Conservation (phyloP, 2,329 filamentous ascomycete genomes). For the Sporothrix brunneoviolacea region DNA sequence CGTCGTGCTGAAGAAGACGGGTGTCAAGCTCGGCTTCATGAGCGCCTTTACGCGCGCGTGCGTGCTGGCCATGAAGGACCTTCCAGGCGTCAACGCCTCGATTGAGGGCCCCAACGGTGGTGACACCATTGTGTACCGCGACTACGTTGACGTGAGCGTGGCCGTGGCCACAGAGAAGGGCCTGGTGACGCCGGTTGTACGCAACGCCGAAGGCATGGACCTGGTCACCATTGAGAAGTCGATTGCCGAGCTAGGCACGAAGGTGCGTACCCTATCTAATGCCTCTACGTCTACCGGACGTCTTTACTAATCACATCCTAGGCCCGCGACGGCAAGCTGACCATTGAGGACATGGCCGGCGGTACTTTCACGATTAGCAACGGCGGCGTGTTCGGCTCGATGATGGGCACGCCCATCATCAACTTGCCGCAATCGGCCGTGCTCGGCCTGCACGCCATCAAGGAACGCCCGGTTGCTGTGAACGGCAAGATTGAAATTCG, state of each 20-base stretch:
- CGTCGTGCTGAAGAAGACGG: slow-evolving; percentile 89
- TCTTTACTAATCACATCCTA: slow-evolving; percentile 28
- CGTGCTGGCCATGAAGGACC: slow-evolving; percentile 85
- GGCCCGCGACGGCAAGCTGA: slow-evolving; percentile 93
- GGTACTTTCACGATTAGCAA: slow-evolving; percentile 98
- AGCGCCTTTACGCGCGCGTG: slow-evolving; percentile 89
- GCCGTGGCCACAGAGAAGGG: slow-evolving; percentile 97
- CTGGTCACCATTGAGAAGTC: slow-evolving; percentile 83
- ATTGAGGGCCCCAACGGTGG: slow-evolving; percentile 93
- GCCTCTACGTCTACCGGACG: background rate
- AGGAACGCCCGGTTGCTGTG: slow-evolving; percentile 81
- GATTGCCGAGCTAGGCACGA: slow-evolving; percentile 92
- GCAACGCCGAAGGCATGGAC: slow-evolving; percentile 85
- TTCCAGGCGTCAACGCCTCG: slow-evolving; percentile 92
- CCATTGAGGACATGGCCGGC: slow-evolving; percentile 98
- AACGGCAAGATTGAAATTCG: slow-evolving; percentile 93
- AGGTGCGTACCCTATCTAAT: slow-evolving; percentile 49
- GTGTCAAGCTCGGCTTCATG: slow-evolving; percentile 99
- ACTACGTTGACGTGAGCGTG: slow-evolving; percentile 96
- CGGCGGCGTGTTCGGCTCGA: slow-evolving; percentile 90
- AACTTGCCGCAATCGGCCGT: slow-evolving; percentile 92
- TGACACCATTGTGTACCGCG: slow-evolving; percentile 95
- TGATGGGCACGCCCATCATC: slow-evolving; percentile 98
- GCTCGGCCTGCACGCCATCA: slow-evolving; percentile 90
- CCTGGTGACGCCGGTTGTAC: slow-evolving; percentile 90